Evolutionary conservation across 1,284 basidiomycete genomes (phyloP).

Genomic region (Schizopora paradoxa): DNA sequence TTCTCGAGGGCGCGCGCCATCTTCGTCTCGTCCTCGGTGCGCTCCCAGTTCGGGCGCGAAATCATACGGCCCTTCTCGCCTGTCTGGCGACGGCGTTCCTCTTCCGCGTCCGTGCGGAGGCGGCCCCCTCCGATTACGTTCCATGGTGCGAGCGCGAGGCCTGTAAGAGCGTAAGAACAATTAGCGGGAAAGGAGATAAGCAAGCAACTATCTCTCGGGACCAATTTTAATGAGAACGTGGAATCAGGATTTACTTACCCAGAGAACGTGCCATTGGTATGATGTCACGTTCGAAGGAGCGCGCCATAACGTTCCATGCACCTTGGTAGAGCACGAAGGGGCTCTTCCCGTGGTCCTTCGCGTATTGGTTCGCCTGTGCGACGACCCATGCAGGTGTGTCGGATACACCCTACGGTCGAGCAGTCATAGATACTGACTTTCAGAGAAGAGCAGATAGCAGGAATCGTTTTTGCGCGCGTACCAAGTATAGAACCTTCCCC

Average conservation of each 20-base stretch:
- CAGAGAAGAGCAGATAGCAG: too few relatives aligned
- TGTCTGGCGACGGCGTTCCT: constrained; percentile 10
- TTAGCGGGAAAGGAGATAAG: too few relatives aligned
- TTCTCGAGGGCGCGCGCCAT: constrained; percentile 21
- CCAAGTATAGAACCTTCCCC: constrained; percentile 44
- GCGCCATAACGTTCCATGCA: constrained; percentile 42
- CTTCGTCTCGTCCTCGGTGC: constrained; percentile 18
- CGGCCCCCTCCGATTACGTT: constrained; percentile 25
- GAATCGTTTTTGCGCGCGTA: too few relatives aligned
- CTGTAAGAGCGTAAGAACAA: too few relatives aligned
- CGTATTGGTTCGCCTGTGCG: constrained; percentile 34
- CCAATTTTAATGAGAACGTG: too few relatives aligned
- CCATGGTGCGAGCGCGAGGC: constrained; percentile 31
- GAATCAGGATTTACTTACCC: too few relatives aligned
- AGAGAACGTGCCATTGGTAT: constrained; percentile 40
- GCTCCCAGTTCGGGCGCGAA: constrained; percentile 10
- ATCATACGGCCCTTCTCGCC: constrained; percentile 17
- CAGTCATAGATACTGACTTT: too few relatives aligned
- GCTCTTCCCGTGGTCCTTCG: constrained; percentile 37
- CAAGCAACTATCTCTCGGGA: background rate
- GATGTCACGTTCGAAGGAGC: constrained; percentile 48
- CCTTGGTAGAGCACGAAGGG: constrained; percentile 53
- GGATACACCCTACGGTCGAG: constrained; percentile 26
- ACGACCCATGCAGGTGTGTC: constrained; percentile 41
- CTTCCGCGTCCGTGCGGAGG: constrained; percentile 21